Evolutionary conservation across 1,284 basidiomycete genomes (phyloP).

Genomic region (Marasmius sp.): DNA sequence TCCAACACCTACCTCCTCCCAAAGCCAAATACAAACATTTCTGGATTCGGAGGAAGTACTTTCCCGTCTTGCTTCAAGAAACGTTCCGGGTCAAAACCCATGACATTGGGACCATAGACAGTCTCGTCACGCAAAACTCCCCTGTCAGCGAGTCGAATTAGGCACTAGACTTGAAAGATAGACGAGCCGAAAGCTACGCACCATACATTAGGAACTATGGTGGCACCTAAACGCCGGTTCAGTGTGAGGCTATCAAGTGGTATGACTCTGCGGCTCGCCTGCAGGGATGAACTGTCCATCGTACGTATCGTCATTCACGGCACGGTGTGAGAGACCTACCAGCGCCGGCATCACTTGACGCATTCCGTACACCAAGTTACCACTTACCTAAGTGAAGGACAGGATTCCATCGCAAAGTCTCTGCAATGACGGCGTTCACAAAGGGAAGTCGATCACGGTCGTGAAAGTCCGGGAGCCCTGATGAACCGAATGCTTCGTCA

Average conservation of each 20-base stretch:
- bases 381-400: background rate
- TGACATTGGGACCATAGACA: background rate
- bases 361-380: background rate
- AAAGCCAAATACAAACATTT: background rate
- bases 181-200: background rate
- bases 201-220: background rate
- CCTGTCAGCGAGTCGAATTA: background rate
- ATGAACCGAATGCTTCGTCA: background rate
- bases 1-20: background rate
- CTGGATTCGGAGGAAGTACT: background rate
- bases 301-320: background rate
- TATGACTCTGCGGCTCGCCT: background rate
- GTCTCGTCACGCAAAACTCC: background rate
- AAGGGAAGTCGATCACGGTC: background rate
- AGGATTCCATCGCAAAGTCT: conserved; percentile 1
- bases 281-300: background rate
- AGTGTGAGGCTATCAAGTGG: background rate
- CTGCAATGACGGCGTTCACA: background rate
- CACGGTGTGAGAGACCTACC: background rate
- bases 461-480: background rate
- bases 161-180: background rate
- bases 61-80: background rate
- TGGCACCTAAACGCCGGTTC: background rate
- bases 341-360: background rate
- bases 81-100: background rate